These are phyloP conservation scores for Microbotryum silenes-acaulis DNA, from an alignment of 1,284 basidiomycete species.

Conservation along the genomic window DNA sequence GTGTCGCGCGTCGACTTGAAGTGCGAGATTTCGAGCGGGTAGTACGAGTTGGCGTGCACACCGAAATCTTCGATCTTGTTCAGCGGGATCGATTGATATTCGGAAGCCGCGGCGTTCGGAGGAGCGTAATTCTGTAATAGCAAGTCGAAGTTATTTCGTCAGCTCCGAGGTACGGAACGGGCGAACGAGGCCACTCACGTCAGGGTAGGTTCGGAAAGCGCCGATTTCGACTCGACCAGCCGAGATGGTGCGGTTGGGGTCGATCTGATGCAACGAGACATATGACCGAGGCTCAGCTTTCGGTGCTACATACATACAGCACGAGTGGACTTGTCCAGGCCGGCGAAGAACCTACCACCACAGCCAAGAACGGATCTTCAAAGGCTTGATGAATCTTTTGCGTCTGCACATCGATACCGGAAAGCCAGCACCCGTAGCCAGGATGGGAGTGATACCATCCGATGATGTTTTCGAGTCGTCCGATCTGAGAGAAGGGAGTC, in stretches of 20 bases:
- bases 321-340: neutral
- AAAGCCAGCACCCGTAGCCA: conserved; percentile 94
- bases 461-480: conserved; percentile 75
- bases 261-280: conserved; percentile 55
- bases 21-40: conserved; percentile 84
- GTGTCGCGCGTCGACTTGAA: conserved; percentile 86
- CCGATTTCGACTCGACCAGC: conserved; percentile 98
- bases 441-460: conserved; percentile 99
- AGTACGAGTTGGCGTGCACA: conserved; percentile 95
- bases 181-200: conserved; percentile 42
- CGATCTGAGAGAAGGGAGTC: conserved; percentile 49
- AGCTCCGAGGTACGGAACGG: neutral
- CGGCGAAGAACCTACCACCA: conserved; percentile 61
- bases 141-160: neutral
- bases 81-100: conserved; percentile 87
- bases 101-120: conserved; percentile 58
- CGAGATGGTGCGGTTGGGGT: conserved; percentile 95
- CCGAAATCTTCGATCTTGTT: conserved; percentile 96
- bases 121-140: conserved; percentile 64
- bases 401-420: conserved; percentile 92
- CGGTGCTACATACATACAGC: neutral
- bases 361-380: conserved; percentile 93
- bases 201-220: conserved; percentile 93
- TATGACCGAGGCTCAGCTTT: neutral
- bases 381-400: conserved; percentile 90